Percentiles rank a stretch among this genome's conserved stretches.
Conservation (phyloP, 306 rosid genomes). For the Prinsepia uniflora region DNA sequence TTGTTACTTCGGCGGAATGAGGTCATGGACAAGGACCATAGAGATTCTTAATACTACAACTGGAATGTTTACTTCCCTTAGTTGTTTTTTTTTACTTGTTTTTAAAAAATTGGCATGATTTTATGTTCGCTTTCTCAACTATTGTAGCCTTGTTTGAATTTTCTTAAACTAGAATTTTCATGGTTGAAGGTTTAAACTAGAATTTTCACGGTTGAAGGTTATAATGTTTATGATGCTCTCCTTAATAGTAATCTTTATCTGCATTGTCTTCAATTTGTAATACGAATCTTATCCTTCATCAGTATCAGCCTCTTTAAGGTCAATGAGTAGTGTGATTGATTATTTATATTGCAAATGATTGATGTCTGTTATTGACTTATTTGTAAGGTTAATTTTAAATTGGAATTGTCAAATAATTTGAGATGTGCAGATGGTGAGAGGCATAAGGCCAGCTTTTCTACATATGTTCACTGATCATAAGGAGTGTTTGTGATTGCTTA, state of each 20-base stretch:
- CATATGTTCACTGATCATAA: no score
- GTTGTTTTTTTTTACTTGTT: neutral
- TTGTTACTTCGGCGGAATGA: conserved; percentile 85
- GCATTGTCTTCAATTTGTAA: neutral
- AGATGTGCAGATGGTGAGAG: neutral
- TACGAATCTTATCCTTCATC: neutral
- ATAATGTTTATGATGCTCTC: neutral
- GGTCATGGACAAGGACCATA: conserved; percentile 53
- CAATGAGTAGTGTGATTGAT: neutral
- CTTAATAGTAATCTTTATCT: neutral
- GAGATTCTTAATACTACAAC: conserved; percentile 66
- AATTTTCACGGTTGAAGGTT: neutral
- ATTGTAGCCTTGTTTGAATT: neutral
- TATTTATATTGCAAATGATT: neutral
- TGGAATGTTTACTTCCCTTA: conserved; percentile 82
- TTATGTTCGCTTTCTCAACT: no score
- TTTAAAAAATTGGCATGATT: conserved; percentile 16
- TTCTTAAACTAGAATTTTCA: no score
- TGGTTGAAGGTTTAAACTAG: no score
- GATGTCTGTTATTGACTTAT: neutral
- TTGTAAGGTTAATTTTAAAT: neutral
- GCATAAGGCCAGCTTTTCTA: no score
- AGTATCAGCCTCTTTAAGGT: neutral
- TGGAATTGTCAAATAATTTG: neutral
- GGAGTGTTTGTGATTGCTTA: neutral